phyloP scores from a whole-genome alignment of 495 filamentous ascomycete genomes.

The Aspergillus carlsbadensis region DNA sequence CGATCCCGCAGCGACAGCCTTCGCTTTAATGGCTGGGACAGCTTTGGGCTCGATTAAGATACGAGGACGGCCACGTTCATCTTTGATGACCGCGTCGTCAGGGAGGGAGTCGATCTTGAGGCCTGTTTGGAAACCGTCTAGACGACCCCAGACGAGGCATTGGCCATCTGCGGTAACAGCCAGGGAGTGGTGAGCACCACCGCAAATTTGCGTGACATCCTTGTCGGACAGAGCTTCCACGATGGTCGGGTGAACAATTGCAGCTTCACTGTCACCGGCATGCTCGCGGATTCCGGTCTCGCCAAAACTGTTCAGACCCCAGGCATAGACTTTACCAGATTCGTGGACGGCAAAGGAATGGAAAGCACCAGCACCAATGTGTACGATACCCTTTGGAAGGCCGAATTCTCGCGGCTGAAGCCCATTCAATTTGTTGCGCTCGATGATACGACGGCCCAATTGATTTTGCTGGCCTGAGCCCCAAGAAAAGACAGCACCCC shows the following conservation, averaged over 20 bases:
- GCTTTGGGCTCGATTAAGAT: conserved; percentile 55
- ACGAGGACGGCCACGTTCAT: conserved; percentile 48
- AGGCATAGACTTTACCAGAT: conserved; percentile 70
- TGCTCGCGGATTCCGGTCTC: conserved; percentile 70
- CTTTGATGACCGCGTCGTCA: conserved; percentile 49
- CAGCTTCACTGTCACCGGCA: conserved; percentile 64
- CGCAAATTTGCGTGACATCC: conserved; percentile 47
- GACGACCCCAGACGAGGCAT: conserved; percentile 59
- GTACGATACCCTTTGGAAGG: conserved; percentile 56
- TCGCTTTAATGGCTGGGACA: conserved; percentile 46
- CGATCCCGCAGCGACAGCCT: conserved; percentile 46
- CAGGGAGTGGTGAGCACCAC: conserved; percentile 60
- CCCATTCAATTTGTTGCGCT: conserved; percentile 52
- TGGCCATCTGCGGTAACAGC: conserved; percentile 52
- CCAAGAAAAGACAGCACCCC: conserved; percentile 61
- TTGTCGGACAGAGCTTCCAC: conserved; percentile 56
- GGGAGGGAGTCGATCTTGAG: conserved; percentile 49
- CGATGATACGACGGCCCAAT: conserved; percentile 61
- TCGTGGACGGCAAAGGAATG: conserved; percentile 72
- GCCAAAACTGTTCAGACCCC: conserved; percentile 87
- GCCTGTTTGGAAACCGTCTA: conserved; percentile 59
- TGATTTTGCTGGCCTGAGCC: conserved; percentile 64
- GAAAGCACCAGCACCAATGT: conserved; percentile 54
- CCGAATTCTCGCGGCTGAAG: conserved; percentile 70
- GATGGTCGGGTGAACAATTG: conserved; percentile 55